These are phyloP conservation scores for Aspergillus quadrilineatus DNA, from an alignment of 2,329 filamentous ascomycete species.

Conservation along the genomic window DNA sequence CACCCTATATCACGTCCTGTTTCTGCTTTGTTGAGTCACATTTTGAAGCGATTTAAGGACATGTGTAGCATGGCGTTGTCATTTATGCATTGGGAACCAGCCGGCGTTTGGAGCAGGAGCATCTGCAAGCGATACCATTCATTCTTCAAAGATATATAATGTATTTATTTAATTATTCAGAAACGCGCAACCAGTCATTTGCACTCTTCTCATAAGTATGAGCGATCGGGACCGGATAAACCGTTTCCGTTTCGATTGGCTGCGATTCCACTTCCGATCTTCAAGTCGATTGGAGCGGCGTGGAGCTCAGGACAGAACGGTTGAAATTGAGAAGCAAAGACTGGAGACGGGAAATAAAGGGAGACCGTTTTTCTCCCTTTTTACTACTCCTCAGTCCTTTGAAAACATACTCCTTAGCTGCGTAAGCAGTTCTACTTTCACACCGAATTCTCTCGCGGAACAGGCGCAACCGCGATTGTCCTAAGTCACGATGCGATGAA, in stretches of 20 bases:
- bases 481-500: conserved; percentile 22
- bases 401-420: background rate
- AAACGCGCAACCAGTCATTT: background rate
- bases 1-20: background rate
- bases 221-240: conserved; percentile 17
- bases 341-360: background rate
- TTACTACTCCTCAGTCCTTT: background rate
- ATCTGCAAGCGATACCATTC: conserved; percentile 19
- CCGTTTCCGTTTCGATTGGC: conserved; percentile 13
- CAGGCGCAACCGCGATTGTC: conserved; percentile 9
- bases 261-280: conserved; percentile 3
- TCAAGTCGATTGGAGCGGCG: background rate
- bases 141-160: conserved; percentile 2
- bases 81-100: conserved; percentile 13
- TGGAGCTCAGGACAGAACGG: background rate
- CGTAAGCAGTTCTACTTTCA: background rate
- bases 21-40: conserved; percentile 2
- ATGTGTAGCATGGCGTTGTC: conserved; percentile 4
- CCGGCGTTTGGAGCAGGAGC: conserved; percentile 6
- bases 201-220: background rate
- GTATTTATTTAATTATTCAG: background rate
- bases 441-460: background rate
- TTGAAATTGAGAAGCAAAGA: background rate
- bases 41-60: background rate
- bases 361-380: background rate